Conservation (phyloP, 2,329 filamentous ascomycete species). For the Chaetomiaceae sp. region DNA sequence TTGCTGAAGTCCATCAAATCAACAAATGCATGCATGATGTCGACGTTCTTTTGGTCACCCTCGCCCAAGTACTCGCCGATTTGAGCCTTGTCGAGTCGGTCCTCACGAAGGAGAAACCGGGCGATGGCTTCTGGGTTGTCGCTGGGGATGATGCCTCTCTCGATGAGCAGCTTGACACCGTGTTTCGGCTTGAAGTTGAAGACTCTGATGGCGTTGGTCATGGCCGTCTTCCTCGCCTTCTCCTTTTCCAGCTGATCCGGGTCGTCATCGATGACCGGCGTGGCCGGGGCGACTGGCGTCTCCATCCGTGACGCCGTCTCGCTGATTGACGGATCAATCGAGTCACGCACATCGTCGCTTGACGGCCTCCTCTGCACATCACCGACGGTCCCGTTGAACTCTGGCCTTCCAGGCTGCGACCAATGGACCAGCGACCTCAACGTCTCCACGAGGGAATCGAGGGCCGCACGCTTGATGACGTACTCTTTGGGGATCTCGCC, state of each 20-base stretch:
- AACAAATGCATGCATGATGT: constrained; percentile 97
- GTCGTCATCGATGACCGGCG: constrained; percentile 75
- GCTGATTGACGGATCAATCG: constrained; percentile 64
- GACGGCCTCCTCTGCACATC: constrained; percentile 50
- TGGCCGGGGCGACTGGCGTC: constrained; percentile 55
- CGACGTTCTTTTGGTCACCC: constrained; percentile 86
- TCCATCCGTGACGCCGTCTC: constrained; percentile 58
- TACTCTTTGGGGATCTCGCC: constrained; percentile 81
- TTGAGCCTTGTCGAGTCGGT: constrained; percentile 81
- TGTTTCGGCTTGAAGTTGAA: constrained; percentile 99
- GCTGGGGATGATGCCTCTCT: constrained; percentile 81
- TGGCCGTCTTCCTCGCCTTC: constrained; percentile 86
- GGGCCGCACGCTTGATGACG: constrained; percentile 78
- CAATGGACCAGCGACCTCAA: constrained; percentile 87
- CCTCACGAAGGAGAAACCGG: constrained; percentile 71
- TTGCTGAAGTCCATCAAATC: constrained; percentile 91
- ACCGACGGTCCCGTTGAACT: constrained; percentile 45
- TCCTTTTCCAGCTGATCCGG: constrained; percentile 90
- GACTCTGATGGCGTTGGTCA: constrained; percentile 79
- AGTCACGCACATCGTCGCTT: constrained; percentile 55
- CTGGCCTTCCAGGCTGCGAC: constrained; percentile 62
- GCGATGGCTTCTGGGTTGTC: constrained; percentile 77
- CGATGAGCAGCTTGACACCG: constrained; percentile 76
- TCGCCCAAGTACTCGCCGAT: constrained; percentile 94
- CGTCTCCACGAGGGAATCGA: constrained; percentile 84